phyloP scores from a whole-genome alignment of 139 green algal genomes.

The Spirogloea muscicola region DNA sequence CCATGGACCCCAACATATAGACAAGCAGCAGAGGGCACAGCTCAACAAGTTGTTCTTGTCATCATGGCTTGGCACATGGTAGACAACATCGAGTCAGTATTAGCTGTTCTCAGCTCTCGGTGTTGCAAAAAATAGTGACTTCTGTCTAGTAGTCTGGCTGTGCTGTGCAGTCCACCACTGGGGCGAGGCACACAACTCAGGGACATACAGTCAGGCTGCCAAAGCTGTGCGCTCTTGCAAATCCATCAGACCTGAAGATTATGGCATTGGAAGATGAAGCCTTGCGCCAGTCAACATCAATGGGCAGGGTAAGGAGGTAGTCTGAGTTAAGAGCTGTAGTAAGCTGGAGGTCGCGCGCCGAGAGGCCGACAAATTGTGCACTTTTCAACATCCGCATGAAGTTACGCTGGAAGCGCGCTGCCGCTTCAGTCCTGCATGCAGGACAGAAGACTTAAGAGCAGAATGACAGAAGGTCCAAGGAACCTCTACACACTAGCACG shows the following conservation, averaged over 20 bases:
- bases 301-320: slow-evolving; percentile 27
- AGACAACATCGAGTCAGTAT: slow-evolving; percentile 4
- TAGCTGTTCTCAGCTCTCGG: neutral
- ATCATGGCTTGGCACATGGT: neutral
- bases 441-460: no score
- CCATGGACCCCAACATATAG: neutral
- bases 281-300: slow-evolving; percentile 12
- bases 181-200: neutral
- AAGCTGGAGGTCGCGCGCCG: slow-evolving; percentile 8
- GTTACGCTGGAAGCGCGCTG: slow-evolving; percentile 10
- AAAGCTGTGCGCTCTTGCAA: neutral
- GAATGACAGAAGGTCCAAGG: no score
- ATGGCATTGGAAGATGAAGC: slow-evolving; percentile 16
- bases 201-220: neutral
- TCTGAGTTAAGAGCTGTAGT: slow-evolving; percentile 19
- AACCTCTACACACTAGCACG: no score
- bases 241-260: slow-evolving; percentile 8
- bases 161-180: neutral
- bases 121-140: neutral
- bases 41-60: neutral
- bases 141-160: neutral
- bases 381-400: slow-evolving; percentile 14
- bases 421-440: neutral
- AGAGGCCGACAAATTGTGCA: slow-evolving; percentile 10
- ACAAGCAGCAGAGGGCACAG: neutral